These are phyloP conservation scores for Ophiostoma himal-ulmi DNA, from an alignment of 2,329 filamentous ascomycete genomes.

Conservation along the genomic window DNA sequence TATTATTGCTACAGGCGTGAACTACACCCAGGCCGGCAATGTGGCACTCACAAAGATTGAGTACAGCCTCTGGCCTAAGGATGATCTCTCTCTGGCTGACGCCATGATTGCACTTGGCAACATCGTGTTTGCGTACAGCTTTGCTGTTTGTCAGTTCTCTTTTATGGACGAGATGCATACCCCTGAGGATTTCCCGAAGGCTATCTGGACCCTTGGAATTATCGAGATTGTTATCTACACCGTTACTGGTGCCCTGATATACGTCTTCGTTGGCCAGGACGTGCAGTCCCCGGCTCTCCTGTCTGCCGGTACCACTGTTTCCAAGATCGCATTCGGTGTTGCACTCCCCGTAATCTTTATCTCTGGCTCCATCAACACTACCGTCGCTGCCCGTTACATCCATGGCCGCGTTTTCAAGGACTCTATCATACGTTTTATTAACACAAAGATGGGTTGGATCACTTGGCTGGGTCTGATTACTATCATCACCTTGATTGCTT, in stretches of 20 bases:
- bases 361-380: slow-evolving; percentile 12
- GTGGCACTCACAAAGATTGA: slow-evolving; percentile 3
- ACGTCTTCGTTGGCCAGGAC: slow-evolving; percentile 12
- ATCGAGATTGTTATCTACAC: slow-evolving; percentile 11
- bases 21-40: slow-evolving; percentile 3
- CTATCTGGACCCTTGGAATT: slow-evolving; percentile 11
- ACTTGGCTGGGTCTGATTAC: slow-evolving; percentile 9
- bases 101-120: slow-evolving; percentile 11
- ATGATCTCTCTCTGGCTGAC: slow-evolving; percentile 9
- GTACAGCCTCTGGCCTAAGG: slow-evolving; percentile 10
- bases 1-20: slow-evolving; percentile 4
- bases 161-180: slow-evolving; percentile 16
- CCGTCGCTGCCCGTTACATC: slow-evolving; percentile 9
- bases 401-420: slow-evolving; percentile 8
- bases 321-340: slow-evolving; percentile 13
- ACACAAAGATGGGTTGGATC: slow-evolving; percentile 13
- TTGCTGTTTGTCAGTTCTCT: slow-evolving; percentile 14
- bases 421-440: slow-evolving; percentile 8
- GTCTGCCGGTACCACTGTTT: not conserved
- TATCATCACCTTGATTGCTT: slow-evolving; percentile 6
- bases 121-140: slow-evolving; percentile 12
- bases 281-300: slow-evolving; percentile 10
- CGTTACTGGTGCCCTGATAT: slow-evolving; percentile 4
- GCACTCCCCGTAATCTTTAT: slow-evolving; percentile 12
- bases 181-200: slow-evolving; percentile 8